Percentiles rank a stretch among this genome's conserved stretches.
Evolutionary conservation across 169 alveolate genomes (phyloP).

Genomic region (Plasmodium coatneyi): DNA sequence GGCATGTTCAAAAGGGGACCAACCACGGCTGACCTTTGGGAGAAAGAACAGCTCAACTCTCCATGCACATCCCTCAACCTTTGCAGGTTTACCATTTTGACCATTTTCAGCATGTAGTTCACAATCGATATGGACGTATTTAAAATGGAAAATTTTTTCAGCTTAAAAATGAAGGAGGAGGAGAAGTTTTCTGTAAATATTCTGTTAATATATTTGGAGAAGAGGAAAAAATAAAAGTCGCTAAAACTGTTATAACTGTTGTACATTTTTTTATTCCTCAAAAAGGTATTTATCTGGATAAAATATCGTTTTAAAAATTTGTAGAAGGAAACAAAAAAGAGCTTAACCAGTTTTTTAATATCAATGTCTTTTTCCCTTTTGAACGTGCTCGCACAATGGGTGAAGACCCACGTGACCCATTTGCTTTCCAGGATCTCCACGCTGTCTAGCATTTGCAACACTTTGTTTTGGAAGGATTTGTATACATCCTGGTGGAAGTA

Average conservation of each 20-base stretch:
- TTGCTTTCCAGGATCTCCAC: constrained; percentile 28
- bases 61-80: background rate
- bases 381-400: constrained; percentile 14
- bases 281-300: constrained; percentile 7
- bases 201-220: constrained; percentile 47
- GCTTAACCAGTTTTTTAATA: constrained; percentile 31
- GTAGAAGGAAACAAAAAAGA: constrained; percentile 61
- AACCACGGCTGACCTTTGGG: background rate
- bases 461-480: constrained; percentile 27
- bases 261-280: background rate
- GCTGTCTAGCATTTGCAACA: constrained; percentile 6
- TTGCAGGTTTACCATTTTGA: background rate
- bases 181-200: constrained; percentile 39
- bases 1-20: too few relatives aligned
- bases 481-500: constrained; percentile 28
- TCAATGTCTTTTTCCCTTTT: constrained; percentile 47
- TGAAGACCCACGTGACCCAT: constrained; percentile 58
- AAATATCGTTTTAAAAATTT: constrained; percentile 59
- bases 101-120: constrained; percentile 23
- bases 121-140: constrained; percentile 18
- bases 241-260: constrained; percentile 5
- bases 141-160: constrained; percentile 11
- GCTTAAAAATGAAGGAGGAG: constrained; percentile 32
- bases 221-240: constrained; percentile 32
- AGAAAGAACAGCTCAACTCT: background rate